Evolutionary conservation across 2,329 filamentous ascomycete genomes (phyloP).

Genomic region (Catunica adiposa): DNA sequence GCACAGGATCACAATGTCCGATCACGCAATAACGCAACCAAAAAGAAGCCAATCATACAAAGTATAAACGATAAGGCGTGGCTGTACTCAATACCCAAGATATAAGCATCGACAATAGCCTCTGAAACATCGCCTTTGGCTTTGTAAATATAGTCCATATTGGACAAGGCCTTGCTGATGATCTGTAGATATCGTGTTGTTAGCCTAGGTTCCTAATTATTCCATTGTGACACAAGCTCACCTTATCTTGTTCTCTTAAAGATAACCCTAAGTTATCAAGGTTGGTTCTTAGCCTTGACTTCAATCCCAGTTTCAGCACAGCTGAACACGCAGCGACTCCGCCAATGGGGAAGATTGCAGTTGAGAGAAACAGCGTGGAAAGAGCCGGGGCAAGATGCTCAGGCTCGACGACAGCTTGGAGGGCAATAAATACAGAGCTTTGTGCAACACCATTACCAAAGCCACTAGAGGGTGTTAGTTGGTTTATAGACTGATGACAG

Average conservation of each 20-base stretch:
- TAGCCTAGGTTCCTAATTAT: neutral
- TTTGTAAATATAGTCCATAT: conserved; percentile 21
- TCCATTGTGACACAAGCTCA: neutral
- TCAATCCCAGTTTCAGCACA: conserved; percentile 19
- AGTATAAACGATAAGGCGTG: conserved; percentile 21
- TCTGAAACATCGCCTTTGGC: conserved; percentile 17
- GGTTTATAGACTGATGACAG: no score
- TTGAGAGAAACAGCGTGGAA: conserved; percentile 25
- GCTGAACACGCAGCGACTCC: conserved; percentile 26
- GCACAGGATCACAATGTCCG: conserved; percentile 15
- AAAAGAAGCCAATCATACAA: conserved; percentile 18
- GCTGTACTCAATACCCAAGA: conserved; percentile 22
- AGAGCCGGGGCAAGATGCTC: conserved; percentile 26
- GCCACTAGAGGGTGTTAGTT: conserved; percentile 18
- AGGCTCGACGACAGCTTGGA: conserved; percentile 25
- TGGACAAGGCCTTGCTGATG: conserved; percentile 20
- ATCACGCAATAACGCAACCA: conserved; percentile 19
- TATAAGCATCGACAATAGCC: conserved; percentile 21
- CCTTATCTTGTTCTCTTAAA: conserved; percentile 14
- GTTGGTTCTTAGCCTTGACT: conserved; percentile 14
- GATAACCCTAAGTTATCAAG: conserved; percentile 12
- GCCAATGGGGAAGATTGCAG: conserved; percentile 24
- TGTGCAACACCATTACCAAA: conserved; percentile 27
- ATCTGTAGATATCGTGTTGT: conserved; percentile 17
- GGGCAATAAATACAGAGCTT: conserved; percentile 26